Percentiles rank a stretch among this genome's conserved stretches.
Conservation (phyloP, 306 rosid genomes). For the Lathyrus aphaca region DNA sequence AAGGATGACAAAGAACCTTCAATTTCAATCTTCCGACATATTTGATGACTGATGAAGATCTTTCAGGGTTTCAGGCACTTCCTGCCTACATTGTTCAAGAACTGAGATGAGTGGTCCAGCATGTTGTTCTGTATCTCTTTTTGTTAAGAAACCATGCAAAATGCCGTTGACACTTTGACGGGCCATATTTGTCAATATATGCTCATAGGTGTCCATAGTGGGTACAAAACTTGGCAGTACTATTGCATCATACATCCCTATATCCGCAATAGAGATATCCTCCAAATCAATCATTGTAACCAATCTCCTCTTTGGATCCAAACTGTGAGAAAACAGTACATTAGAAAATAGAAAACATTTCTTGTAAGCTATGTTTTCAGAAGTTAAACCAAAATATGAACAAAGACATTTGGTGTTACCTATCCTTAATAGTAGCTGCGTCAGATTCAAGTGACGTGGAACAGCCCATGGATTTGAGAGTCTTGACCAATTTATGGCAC, state of each 20-base stretch:
- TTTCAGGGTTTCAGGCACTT: constrained; percentile 55
- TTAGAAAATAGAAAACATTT: constrained; percentile 8
- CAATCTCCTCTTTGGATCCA: constrained; percentile 36
- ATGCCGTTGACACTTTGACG: constrained; percentile 58
- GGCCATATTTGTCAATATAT: constrained; percentile 64
- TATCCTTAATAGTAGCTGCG: constrained; percentile 42
- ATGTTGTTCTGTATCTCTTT: constrained; percentile 45
- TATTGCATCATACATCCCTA: constrained; percentile 55
- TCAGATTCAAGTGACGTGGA: constrained; percentile 38
- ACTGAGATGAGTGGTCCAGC: constrained; percentile 54
- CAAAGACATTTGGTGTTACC: constrained; percentile 47
- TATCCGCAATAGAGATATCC: constrained; percentile 45
- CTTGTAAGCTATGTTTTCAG: constrained; percentile 17
- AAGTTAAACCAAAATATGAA: constrained; percentile 1
- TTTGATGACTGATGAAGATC: constrained; percentile 45
- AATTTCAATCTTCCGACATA: constrained; percentile 46
- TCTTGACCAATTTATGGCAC: constrained; percentile 43
- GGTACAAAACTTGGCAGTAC: constrained; percentile 54
- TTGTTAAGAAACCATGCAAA: constrained; percentile 59
- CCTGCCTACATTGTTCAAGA: constrained; percentile 69
- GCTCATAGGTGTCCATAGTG: constrained; percentile 48
- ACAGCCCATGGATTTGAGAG: constrained; percentile 57
- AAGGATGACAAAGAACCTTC: constrained; percentile 25
- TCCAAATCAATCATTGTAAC: constrained; percentile 52
- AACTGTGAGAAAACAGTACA: constrained; percentile 44